phyloP scores from a whole-genome alignment of 140 eudicot genomes.

The Anethum foeniculum region DNA sequence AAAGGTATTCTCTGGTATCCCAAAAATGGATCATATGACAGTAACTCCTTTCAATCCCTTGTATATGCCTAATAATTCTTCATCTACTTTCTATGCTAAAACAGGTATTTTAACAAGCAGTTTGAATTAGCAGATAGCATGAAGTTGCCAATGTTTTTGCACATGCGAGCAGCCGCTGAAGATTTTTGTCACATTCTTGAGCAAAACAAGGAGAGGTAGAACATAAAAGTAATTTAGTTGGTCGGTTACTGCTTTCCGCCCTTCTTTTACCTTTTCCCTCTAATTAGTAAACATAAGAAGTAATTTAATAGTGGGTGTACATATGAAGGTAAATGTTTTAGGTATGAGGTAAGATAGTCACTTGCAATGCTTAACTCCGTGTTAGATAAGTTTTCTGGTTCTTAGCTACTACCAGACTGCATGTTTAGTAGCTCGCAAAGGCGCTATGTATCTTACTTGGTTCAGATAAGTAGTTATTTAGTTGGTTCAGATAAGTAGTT shows the following conservation, averaged over 20 bases:
- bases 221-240: background rate
- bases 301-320: background rate
- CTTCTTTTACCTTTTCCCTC: background rate
- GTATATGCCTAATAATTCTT: background rate
- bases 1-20: slow-evolving; percentile 45
- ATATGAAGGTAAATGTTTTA: background rate
- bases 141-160: slow-evolving; percentile 98
- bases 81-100: slow-evolving; percentile 3
- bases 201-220: slow-evolving; percentile 65
- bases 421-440: background rate
- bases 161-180: slow-evolving; percentile 91
- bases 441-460: background rate
- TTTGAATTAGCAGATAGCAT: slow-evolving; percentile 73
- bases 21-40: background rate
- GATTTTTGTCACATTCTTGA: slow-evolving; percentile 89
- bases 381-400: background rate
- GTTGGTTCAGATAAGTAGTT: background rate
- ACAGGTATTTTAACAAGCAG: slow-evolving; percentile 88
- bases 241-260: too few species aligned
- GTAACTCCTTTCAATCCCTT: background rate
- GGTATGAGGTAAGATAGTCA: background rate
- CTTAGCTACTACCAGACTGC: background rate
- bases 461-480: background rate
- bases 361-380: background rate
- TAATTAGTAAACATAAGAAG: background rate